Percentiles rank a stretch among this genome's conserved stretches.
Conservation (phyloP, 2,329 filamentous ascomycete genomes). For the Nannizziopsis arthrosporioides region DNA sequence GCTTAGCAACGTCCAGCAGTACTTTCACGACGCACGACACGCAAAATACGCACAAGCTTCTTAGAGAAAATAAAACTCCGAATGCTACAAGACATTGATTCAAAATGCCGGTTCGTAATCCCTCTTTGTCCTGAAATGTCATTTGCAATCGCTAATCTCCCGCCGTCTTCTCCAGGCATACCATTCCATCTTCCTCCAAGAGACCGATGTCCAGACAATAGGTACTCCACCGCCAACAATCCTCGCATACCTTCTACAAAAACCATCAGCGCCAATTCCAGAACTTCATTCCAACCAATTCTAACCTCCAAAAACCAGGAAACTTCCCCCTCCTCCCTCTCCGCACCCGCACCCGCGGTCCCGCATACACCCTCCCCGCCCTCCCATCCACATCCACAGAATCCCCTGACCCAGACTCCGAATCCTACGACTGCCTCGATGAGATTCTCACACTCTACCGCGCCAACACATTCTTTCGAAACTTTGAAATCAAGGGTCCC, state of each 20-base stretch:
- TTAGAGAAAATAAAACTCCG: no score
- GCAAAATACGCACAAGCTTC: not conserved
- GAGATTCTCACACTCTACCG: conserved; percentile 88
- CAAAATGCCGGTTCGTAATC: conserved; percentile 39
- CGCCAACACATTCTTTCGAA: conserved; percentile 97
- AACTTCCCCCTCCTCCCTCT: conserved; percentile 93
- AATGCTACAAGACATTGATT: conserved; percentile 1
- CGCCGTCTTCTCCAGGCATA: conserved; percentile 56
- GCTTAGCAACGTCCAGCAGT: not conserved
- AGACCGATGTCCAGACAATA: conserved; percentile 57
- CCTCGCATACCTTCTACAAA: not conserved
- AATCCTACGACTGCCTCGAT: conserved; percentile 93
- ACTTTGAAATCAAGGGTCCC: conserved; percentile 96
- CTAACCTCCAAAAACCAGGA: conserved; percentile 40
- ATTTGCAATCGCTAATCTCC: conserved; percentile 6
- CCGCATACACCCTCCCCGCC: conserved; percentile 69
- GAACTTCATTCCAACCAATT: not conserved
- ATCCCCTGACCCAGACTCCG: conserved; percentile 64
- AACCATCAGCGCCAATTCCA: not conserved
- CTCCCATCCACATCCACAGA: conserved; percentile 46
- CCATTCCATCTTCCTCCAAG: conserved; percentile 89
- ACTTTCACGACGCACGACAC: no score
- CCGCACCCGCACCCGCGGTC: conserved; percentile 89
- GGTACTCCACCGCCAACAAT: conserved; percentile 32
- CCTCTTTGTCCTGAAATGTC: not conserved